phyloP scores from a whole-genome alignment of 208 protist genomes.

The Leptomonas seymouri region DNA sequence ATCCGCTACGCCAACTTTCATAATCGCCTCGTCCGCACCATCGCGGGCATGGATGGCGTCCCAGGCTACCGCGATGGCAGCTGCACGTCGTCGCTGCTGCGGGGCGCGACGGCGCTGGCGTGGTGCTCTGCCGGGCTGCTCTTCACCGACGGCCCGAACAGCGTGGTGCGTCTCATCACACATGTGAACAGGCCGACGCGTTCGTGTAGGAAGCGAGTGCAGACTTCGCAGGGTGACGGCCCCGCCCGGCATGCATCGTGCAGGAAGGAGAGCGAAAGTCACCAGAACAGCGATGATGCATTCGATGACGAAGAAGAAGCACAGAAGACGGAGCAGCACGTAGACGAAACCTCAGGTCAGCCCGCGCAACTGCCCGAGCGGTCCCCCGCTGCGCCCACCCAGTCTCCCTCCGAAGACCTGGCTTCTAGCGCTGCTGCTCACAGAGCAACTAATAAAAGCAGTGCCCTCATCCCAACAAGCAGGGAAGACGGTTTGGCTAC shows the following conservation, averaged over 20 bases:
- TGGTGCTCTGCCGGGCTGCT: conserved; percentile 66
- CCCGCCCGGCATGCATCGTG: neutral
- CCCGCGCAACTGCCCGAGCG: too few species aligned
- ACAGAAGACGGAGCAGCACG: too few species aligned
- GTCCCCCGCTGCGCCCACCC: too few species aligned
- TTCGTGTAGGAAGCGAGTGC: too few species aligned
- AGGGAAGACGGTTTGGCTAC: too few species aligned
- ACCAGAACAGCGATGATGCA: too few species aligned
- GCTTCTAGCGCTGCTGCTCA: too few species aligned
- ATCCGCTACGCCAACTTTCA: conserved; percentile 75
- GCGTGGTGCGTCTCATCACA: conserved; percentile 66
- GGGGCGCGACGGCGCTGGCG: conserved; percentile 53
- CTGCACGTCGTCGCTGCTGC: conserved; percentile 49
- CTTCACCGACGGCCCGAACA: conserved; percentile 71
- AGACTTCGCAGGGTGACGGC: neutral
- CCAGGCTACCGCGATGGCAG: conserved; percentile 82
- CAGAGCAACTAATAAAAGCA: too few species aligned
- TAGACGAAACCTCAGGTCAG: too few species aligned
- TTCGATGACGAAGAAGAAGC: too few species aligned
- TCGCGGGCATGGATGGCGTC: conserved; percentile 64
- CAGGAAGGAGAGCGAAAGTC: neutral
- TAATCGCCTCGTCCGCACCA: conserved; percentile 66
- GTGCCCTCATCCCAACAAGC: too few species aligned
- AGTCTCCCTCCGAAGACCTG: too few species aligned
- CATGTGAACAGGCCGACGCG: conserved; percentile 22